Evolutionary conservation across 1,284 basidiomycete genomes (phyloP).

Genomic region (Agaricales sp.): DNA sequence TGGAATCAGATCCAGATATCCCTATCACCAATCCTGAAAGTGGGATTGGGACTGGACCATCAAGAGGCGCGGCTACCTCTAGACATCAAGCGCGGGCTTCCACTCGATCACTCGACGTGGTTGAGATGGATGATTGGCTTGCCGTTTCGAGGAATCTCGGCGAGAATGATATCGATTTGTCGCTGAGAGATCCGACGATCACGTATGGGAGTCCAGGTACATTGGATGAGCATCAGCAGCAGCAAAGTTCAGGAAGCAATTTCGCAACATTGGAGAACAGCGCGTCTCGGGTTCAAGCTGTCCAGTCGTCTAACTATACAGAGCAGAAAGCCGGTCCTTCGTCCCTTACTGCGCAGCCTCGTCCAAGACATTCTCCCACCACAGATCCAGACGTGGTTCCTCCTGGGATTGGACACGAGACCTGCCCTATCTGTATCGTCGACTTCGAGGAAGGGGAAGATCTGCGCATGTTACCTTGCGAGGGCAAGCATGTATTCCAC

Average conservation of each 20-base stretch:
- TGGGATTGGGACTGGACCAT: conserved; percentile 14
- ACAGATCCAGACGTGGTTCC: conserved; percentile 32
- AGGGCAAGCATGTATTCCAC: conserved; percentile 84
- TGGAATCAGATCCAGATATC: conserved; percentile 8
- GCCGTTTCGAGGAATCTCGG: background rate
- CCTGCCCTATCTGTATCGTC: conserved; percentile 88
- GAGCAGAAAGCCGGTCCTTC: background rate
- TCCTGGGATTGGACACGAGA: conserved; percentile 65
- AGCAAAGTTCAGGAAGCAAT: background rate
- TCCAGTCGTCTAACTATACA: background rate
- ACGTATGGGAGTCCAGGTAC: background rate
- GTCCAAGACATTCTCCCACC: background rate
- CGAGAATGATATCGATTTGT: background rate
- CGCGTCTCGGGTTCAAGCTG: too few relatives aligned
- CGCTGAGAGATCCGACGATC: background rate
- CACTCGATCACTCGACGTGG: background rate
- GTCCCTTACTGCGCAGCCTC: background rate
- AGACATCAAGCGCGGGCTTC: background rate
- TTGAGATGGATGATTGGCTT: conserved; percentile 3
- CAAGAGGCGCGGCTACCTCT: conserved; percentile 13
- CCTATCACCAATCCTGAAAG: background rate
- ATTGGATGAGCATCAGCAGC: background rate
- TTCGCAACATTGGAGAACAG: background rate
- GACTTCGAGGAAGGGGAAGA: conserved; percentile 93
- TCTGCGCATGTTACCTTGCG: conserved; percentile 80